Conservation (phyloP, 495 filamentous ascomycete genomes). For the Penicillium flavigenum region DNA sequence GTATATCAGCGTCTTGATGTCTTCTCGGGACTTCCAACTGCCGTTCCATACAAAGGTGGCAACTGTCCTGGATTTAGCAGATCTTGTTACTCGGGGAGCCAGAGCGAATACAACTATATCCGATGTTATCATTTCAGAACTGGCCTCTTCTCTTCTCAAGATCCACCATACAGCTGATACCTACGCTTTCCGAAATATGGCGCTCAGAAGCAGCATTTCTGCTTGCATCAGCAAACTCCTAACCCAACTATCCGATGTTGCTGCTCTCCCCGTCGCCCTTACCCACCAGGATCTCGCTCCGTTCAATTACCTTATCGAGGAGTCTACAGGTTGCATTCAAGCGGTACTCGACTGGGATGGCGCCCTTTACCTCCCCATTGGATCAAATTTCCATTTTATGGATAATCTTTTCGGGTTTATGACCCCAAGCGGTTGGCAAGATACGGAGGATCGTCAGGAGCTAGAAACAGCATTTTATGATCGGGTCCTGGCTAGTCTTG, state of each 20-base stretch:
- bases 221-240: constrained; percentile 16
- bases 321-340: constrained; percentile 11
- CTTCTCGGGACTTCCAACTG: constrained; percentile 17
- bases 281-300: constrained; percentile 16
- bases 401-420: constrained; percentile 17
- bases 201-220: constrained; percentile 13
- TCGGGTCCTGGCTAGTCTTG: constrained; percentile 18
- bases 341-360: constrained; percentile 14
- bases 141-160: constrained; percentile 7
- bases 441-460: constrained; percentile 16
- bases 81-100: constrained; percentile 19
- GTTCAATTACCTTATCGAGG: constrained; percentile 21
- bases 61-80: constrained; percentile 14
- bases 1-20: constrained; percentile 21
- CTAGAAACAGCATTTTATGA: constrained; percentile 13
- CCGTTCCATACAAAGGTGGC: constrained; percentile 13
- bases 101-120: constrained; percentile 13
- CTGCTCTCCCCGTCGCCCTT: constrained; percentile 11
- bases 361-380: constrained; percentile 12
- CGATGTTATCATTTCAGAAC: neutral
- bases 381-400: constrained; percentile 18
- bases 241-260: constrained; percentile 9
- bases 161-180: constrained; percentile 3
- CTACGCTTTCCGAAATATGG: constrained; percentile 10
- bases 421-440: constrained; percentile 14